A percentile compares a stretch with the other conserved stretches of the same genome.
Conservation (phyloP, 1,139 yeast species). For the Lodderomyces beijingensis region DNA sequence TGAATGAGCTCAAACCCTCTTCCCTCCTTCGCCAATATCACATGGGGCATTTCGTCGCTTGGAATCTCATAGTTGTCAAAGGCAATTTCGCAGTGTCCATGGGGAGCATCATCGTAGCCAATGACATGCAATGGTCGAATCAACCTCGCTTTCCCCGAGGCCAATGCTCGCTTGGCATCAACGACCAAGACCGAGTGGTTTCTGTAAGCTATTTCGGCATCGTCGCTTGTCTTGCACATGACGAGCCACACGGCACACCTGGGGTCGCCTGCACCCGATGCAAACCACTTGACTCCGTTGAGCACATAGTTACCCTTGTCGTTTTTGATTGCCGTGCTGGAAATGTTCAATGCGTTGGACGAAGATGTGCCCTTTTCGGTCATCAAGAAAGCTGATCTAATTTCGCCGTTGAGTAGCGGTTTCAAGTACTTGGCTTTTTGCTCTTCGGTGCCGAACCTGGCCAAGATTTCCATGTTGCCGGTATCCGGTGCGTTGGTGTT, state of each 20-base stretch:
- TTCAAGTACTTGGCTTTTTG: constrained; percentile 54
- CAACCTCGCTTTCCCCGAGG: constrained; percentile 48
- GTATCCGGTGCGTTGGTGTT: constrained; percentile 70
- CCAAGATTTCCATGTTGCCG: constrained; percentile 71
- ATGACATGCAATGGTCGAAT: constrained; percentile 55
- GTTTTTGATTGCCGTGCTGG: constrained; percentile 44
- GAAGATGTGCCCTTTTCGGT: constrained; percentile 66
- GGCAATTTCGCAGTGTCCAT: constrained; percentile 64
- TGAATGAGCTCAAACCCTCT: constrained; percentile 67
- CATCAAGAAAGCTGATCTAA: constrained; percentile 67
- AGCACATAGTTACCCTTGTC: constrained; percentile 48
- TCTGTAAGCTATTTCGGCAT: constrained; percentile 31
- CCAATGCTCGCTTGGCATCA: constrained; percentile 49
- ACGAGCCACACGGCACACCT: constrained; percentile 58
- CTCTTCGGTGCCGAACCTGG: constrained; percentile 50
- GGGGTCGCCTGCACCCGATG: constrained; percentile 74
- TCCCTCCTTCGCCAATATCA: constrained; percentile 48
- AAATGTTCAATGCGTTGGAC: constrained; percentile 64
- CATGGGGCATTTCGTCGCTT: constrained; percentile 31
- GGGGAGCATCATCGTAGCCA: constrained; percentile 73
- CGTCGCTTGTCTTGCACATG: constrained; percentile 58
- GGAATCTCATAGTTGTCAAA: constrained; percentile 53
- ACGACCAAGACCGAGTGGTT: constrained; percentile 62
- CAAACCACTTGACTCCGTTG: constrained; percentile 73
- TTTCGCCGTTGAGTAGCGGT: constrained; percentile 56